Conservation (phyloP, 2,329 filamentous ascomycete species). For the Alternaria sp. region DNA sequence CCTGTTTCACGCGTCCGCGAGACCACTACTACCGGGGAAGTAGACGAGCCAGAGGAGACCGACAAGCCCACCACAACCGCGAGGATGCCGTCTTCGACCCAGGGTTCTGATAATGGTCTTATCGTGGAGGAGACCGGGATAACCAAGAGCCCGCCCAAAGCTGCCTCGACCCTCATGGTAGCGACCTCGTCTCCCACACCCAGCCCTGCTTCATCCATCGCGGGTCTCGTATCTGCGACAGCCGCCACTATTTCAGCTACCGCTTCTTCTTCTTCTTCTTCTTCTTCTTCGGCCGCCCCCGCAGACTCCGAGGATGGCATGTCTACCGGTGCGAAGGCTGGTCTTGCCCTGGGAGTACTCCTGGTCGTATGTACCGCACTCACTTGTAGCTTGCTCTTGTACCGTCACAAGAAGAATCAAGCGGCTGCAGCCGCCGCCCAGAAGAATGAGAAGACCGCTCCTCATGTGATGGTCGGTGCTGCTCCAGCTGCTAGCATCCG, state of each 20-base stretch:
- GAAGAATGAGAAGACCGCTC: constrained; percentile 55
- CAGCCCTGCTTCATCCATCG: constrained; percentile 26
- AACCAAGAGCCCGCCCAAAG: constrained; percentile 24
- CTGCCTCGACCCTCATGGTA: constrained; percentile 36
- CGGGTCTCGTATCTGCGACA: constrained; percentile 33
- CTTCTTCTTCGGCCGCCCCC: constrained; percentile 26
- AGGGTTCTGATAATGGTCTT: constrained; percentile 11
- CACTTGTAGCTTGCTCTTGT: constrained; percentile 73
- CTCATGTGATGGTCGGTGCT: constrained; percentile 28
- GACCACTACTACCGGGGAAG: constrained; percentile 23
- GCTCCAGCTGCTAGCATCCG: constrained; percentile 48
- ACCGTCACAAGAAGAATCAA: constrained; percentile 75
- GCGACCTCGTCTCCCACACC: constrained; percentile 41
- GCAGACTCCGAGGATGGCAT: constrained; percentile 48
- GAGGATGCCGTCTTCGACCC: constrained; percentile 31
- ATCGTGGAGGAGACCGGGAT: constrained; percentile 26
- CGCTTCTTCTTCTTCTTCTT: constrained; percentile 33
- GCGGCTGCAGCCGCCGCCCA: constrained; percentile 49
- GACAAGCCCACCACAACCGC: constrained; percentile 29
- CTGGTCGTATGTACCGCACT: constrained; percentile 72
- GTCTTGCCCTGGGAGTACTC: constrained; percentile 83
- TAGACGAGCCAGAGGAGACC: constrained; percentile 24
- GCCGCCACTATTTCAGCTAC: constrained; percentile 38
- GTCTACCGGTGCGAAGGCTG: constrained; percentile 70
- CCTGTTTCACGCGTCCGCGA: constrained; percentile 32